A percentile compares a stretch with the other conserved stretches of the same genome.
phyloP scores from a whole-genome alignment of 2,329 filamentous ascomycete genomes.

The Uncinocarpus reesii region DNA sequence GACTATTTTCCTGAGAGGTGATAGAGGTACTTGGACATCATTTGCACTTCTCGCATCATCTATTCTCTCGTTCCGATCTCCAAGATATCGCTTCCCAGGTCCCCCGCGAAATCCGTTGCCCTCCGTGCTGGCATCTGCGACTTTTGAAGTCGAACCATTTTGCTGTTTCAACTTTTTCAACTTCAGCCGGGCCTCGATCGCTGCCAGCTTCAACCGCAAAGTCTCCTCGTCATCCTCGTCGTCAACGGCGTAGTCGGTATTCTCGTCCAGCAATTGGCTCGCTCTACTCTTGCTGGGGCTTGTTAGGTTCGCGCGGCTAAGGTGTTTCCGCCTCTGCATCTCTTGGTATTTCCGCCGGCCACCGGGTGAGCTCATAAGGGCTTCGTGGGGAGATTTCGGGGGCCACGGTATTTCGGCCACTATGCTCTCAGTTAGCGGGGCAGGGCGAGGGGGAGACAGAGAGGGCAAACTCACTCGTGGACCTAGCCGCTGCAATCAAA shows the following conservation, averaged over 20 bases:
- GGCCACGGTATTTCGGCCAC: conserved; percentile 41
- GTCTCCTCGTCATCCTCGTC: conserved; percentile 81
- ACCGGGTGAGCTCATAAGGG: conserved; percentile 59
- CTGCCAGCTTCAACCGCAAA: conserved; percentile 71
- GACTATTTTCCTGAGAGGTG: conserved; percentile 48
- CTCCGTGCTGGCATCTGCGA: conserved; percentile 19
- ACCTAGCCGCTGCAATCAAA: conserved; percentile 9
- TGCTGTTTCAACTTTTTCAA: conserved; percentile 76
- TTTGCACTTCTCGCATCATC: conserved; percentile 18
- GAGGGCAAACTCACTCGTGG: conserved; percentile 21
- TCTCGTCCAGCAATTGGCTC: conserved; percentile 17
- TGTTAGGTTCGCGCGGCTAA: conserved; percentile 44
- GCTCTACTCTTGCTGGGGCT: conserved; percentile 17
- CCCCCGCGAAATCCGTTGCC: conserved; percentile 16
- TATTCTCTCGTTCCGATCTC: conserved; percentile 18
- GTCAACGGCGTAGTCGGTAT: conserved; percentile 36
- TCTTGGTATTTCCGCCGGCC: conserved; percentile 67
- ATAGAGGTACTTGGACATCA: conserved; percentile 64
- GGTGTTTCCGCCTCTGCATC: conserved; percentile 55
- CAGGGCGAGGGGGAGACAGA: background rate
- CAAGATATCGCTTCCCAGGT: conserved; percentile 12
- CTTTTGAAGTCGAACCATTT: conserved; percentile 39
- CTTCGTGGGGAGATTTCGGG: conserved; percentile 52
- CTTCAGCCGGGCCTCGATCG: conserved; percentile 77
- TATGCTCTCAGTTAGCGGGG: conserved; percentile 8